Evolutionary conservation across 352 stramenopile species (phyloP).

Genomic region (Globisporangium carolinianum): DNA sequence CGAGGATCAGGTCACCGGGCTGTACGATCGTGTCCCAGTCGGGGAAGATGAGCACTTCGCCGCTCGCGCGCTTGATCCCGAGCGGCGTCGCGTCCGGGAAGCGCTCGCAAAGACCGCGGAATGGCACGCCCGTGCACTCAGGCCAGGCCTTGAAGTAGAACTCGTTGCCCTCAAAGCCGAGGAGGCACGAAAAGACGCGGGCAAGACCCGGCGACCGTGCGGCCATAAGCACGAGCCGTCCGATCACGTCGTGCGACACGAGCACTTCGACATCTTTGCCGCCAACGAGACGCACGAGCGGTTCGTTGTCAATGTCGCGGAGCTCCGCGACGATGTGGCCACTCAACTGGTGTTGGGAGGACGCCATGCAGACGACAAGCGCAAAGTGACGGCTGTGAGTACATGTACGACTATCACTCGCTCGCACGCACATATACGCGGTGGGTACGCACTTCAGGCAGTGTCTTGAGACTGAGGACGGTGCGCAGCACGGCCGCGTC

Average conservation of each 20-base stretch:
- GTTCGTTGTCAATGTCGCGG: constrained; percentile 84
- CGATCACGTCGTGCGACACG: constrained; percentile 87
- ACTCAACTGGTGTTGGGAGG: constrained; percentile 19
- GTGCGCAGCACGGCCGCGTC: constrained; percentile 73
- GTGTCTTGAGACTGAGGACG: constrained; percentile 73
- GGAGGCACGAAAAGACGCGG: constrained; percentile 50
- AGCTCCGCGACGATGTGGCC: constrained; percentile 86
- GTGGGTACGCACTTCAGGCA: constrained; percentile 30
- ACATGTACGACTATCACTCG: not conserved
- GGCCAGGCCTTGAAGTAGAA: constrained; percentile 89
- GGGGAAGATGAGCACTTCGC: constrained; percentile 59
- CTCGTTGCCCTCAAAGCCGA: constrained; percentile 85
- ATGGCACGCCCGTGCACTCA: constrained; percentile 61
- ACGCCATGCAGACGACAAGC: not conserved
- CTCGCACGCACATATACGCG: not conserved
- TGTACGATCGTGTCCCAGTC: constrained; percentile 23
- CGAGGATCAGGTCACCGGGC: constrained; percentile 65
- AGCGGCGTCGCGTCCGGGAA: constrained; percentile 83
- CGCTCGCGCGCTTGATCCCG: constrained; percentile 54
- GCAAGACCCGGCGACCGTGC: constrained; percentile 74
- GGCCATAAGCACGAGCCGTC: constrained; percentile 81
- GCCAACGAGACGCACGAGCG: constrained; percentile 69
- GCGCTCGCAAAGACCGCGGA: constrained; percentile 51
- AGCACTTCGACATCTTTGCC: constrained; percentile 77
- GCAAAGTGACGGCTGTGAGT: not conserved